A percentile compares a stretch with the other conserved stretches of the same genome.
These are phyloP conservation scores for Zymoseptoria passerinii DNA, from an alignment of 2,329 filamentous ascomycete genomes.

Conservation along the genomic window DNA sequence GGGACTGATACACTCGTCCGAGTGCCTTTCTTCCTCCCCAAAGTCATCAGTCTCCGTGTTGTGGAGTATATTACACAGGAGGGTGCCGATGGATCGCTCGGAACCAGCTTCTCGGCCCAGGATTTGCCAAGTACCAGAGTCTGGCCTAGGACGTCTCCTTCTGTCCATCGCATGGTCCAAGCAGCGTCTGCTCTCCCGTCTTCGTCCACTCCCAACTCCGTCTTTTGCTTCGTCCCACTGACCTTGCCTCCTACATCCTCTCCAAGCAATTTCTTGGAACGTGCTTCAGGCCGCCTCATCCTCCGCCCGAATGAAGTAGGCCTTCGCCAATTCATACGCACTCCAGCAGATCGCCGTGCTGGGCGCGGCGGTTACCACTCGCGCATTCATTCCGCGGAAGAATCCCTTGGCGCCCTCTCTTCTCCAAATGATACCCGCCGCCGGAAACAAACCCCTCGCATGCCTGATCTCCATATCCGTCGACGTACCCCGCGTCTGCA, in stretches of 20 bases:
- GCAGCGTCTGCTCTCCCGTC: background rate
- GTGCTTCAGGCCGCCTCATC: conserved; percentile 16
- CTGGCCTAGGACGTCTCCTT: too few species aligned
- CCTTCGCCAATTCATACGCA: conserved; percentile 61
- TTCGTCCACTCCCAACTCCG: background rate
- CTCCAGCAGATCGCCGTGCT: conserved; percentile 99
- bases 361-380: conserved; percentile 93
- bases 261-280: background rate
- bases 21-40: too few species aligned
- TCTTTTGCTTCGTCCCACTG: background rate
- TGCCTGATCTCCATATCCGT: conserved; percentile 70
- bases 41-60: too few species aligned
- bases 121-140: too few species aligned
- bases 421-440: conserved; percentile 70
- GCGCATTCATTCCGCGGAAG: conserved; percentile 83
- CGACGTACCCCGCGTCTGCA: conserved; percentile 85
- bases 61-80: background rate
- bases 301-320: conserved; percentile 49
- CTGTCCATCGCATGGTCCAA: background rate
- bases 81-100: too few species aligned
- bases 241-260: background rate
- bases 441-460: conserved; percentile 74
- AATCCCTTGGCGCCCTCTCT: conserved; percentile 82
- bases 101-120: too few species aligned
- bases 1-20: too few species aligned